These are phyloP conservation scores for Dactylellina sp. DNA, from an alignment of 2,329 filamentous ascomycete species.

Conservation along the genomic window DNA sequence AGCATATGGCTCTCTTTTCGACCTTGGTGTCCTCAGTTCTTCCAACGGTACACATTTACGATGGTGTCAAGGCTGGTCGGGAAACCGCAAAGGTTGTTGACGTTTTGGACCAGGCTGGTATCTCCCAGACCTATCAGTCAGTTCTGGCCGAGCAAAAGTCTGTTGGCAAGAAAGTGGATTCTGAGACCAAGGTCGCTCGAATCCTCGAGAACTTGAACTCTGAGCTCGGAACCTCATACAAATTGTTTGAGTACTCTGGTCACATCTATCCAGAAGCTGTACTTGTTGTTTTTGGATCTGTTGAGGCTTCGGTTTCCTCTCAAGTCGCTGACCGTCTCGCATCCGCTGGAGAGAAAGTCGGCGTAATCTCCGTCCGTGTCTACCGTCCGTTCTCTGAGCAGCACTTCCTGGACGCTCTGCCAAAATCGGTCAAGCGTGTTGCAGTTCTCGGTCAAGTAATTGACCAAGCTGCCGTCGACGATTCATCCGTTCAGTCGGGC, in stretches of 20 bases:
- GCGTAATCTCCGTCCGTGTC: constrained; percentile 88
- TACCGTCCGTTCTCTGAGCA: constrained; percentile 97
- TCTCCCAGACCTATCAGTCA: constrained; percentile 76
- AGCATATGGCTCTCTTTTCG: constrained; percentile 93
- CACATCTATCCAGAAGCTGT: constrained; percentile 83
- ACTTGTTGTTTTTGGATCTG: constrained; percentile 90
- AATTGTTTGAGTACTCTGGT: constrained; percentile 92
- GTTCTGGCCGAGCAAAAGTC: constrained; percentile 73
- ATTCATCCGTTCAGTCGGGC: constrained; percentile 81
- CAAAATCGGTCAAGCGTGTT: constrained; percentile 78
- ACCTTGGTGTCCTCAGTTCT: constrained; percentile 81
- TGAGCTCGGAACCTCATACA: constrained; percentile 92
- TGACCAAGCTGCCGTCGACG: constrained; percentile 77
- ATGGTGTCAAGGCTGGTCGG: constrained; percentile 83
- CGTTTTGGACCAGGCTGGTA: constrained; percentile 77
- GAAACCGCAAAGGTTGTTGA: constrained; percentile 87
- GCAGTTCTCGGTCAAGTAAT: constrained; percentile 90
- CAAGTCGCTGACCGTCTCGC: constrained; percentile 81
- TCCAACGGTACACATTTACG: constrained; percentile 88
- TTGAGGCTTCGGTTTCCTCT: constrained; percentile 85
- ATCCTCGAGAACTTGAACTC: constrained; percentile 82
- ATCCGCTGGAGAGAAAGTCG: constrained; percentile 79
- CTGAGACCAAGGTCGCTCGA: constrained; percentile 77
- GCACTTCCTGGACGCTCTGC: constrained; percentile 85
- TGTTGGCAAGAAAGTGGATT: constrained; percentile 77